Conservation (phyloP, 2,329 filamentous ascomycete species). For the Diaporthe sp. region DNA sequence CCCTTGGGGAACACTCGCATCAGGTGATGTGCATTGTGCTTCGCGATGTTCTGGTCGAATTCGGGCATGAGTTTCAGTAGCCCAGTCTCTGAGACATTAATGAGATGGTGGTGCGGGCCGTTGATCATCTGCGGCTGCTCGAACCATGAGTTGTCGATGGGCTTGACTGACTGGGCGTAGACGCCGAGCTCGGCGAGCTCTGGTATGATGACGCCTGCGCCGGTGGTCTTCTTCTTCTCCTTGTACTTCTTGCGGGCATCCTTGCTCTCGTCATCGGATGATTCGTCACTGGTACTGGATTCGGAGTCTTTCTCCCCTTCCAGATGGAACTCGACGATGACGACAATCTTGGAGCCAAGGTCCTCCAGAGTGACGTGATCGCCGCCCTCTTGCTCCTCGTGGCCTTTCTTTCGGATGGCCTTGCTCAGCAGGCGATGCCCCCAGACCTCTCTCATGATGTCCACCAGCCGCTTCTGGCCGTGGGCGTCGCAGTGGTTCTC, state of each 20-base stretch:
- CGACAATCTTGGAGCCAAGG: slow-evolving; percentile 70
- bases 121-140: slow-evolving; percentile 60
- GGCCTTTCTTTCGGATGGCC: slow-evolving; percentile 65
- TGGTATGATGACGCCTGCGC: slow-evolving; percentile 64
- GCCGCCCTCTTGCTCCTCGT: slow-evolving; percentile 62
- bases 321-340: slow-evolving; percentile 76
- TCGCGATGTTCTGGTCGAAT: slow-evolving; percentile 58
- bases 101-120: slow-evolving; percentile 72
- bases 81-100: slow-evolving; percentile 75
- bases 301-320: slow-evolving; percentile 56
- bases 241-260: slow-evolving; percentile 66
- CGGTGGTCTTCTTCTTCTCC: slow-evolving; percentile 59
- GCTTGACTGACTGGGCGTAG: slow-evolving; percentile 77
- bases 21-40: slow-evolving; percentile 72
- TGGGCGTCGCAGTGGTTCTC: slow-evolving; percentile 73
- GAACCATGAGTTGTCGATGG: slow-evolving; percentile 73
- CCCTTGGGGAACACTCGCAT: slow-evolving; percentile 79
- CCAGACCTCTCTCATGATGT: slow-evolving; percentile 74
- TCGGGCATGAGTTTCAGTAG: slow-evolving; percentile 62
- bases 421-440: slow-evolving; percentile 69
- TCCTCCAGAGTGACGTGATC: slow-evolving; percentile 68
- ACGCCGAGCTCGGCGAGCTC: slow-evolving; percentile 74
- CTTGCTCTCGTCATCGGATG: slow-evolving; percentile 49
- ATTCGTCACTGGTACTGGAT: slow-evolving; percentile 46
- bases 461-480: slow-evolving; percentile 69